phyloP scores from a whole-genome alignment of 2,329 filamentous ascomycete genomes.

The Ophiostoma montium region DNA sequence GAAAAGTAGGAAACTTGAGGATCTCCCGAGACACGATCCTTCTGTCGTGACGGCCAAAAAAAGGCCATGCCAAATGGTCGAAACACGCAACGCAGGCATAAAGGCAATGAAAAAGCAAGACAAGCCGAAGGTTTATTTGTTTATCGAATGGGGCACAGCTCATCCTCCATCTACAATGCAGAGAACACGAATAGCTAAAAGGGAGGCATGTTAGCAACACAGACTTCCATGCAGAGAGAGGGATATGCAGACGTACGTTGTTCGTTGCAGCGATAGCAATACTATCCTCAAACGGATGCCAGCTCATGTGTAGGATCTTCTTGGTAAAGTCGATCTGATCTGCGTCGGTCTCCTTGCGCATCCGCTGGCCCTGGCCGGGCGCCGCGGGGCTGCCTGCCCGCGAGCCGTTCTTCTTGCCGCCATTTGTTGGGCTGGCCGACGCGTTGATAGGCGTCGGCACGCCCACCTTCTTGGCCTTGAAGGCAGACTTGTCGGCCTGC shows the following conservation, averaged over 20 bases:
- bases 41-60: too few relatives aligned
- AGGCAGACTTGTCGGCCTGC: slow-evolving; percentile 95
- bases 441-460: slow-evolving; percentile 93
- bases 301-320: slow-evolving; percentile 99
- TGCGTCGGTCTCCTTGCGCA: slow-evolving; percentile 98
- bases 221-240: background rate
- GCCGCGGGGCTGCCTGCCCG: slow-evolving; percentile 75
- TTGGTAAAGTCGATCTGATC: slow-evolving; percentile 99
- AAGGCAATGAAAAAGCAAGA: slow-evolving; percentile 1
- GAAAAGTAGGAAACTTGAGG: too few relatives aligned
- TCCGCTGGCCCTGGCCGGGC: slow-evolving; percentile 70
- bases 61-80: background rate
- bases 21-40: too few relatives aligned
- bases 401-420: slow-evolving; percentile 75
- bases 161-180: slow-evolving; percentile 9
- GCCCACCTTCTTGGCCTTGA: slow-evolving; percentile 99
- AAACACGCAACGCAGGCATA: background rate
- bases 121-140: slow-evolving; percentile 2
- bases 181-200: slow-evolving; percentile 21
- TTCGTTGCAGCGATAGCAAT: slow-evolving; percentile 99
- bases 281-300: slow-evolving; percentile 99
- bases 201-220: slow-evolving; percentile 12
- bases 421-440: slow-evolving; percentile 59
- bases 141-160: slow-evolving; percentile 1
- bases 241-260: slow-evolving; percentile 60